phyloP scores from a whole-genome alignment of 1,139 yeast genomes.

The Tardiomyces blankii region DNA sequence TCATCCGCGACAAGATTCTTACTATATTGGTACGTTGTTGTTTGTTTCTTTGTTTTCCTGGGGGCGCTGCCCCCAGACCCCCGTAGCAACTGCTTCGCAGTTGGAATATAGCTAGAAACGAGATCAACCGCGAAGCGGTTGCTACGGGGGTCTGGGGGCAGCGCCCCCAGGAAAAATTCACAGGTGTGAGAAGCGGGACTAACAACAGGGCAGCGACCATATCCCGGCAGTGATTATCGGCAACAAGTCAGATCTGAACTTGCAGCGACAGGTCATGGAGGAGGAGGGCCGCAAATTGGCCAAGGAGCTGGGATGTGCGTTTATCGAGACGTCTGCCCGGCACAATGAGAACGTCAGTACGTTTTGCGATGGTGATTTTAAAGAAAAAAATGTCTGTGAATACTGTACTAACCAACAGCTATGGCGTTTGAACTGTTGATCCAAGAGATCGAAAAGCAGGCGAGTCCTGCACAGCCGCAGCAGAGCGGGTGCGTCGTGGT shows the following conservation, averaged over 20 bases:
- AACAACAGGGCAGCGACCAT: constrained; percentile 32
- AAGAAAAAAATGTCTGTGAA: not conserved
- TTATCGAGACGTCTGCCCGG: constrained; percentile 79
- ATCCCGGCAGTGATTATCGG: constrained; percentile 81
- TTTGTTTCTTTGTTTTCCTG: too few relatives aligned
- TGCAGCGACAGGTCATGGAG: constrained; percentile 41
- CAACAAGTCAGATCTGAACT: constrained; percentile 63
- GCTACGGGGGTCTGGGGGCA: too few relatives aligned
- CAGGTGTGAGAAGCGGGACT: too few relatives aligned
- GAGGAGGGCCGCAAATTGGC: constrained; percentile 61
- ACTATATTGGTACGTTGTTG: constrained; percentile 46
- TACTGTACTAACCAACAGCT: constrained; percentile 15
- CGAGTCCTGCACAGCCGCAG: not conserved
- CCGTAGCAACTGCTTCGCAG: too few relatives aligned
- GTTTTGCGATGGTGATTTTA: too few relatives aligned
- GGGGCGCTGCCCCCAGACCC: too few relatives aligned
- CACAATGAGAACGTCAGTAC: constrained; percentile 47
- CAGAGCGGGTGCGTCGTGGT: not conserved
- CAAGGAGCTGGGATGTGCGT: constrained; percentile 47
- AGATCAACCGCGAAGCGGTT: too few relatives aligned
- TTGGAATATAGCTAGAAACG: too few relatives aligned
- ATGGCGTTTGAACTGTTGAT: constrained; percentile 57
- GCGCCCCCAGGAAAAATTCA: too few relatives aligned
- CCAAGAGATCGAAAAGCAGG: constrained; percentile 53
- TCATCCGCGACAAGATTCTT: constrained; percentile 75